Evolutionary conservation across 768 basidiomycete species (phyloP).

Genomic region (Suillus paluster): DNA sequence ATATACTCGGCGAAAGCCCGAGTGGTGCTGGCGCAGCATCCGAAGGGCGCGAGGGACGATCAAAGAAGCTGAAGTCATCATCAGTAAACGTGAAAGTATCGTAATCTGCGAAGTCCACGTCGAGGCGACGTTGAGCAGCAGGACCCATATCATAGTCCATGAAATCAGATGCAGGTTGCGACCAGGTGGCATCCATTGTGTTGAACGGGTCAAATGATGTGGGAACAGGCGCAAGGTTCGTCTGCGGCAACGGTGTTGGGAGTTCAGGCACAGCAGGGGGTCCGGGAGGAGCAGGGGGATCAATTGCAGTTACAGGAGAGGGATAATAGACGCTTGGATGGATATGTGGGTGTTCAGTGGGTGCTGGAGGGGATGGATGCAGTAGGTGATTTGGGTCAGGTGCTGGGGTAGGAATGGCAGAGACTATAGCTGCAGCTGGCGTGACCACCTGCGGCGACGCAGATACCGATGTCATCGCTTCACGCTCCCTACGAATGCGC

Average conservation of each 20-base stretch:
- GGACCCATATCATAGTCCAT: constrained; percentile 42
- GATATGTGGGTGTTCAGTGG: constrained; percentile 17
- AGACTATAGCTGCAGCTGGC: constrained; percentile 9
- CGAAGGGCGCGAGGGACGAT: constrained; percentile 50
- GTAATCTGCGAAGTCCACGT: constrained; percentile 51
- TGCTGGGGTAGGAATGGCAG: constrained; percentile 18
- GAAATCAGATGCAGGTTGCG: constrained; percentile 38
- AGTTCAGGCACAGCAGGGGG: constrained; percentile 18
- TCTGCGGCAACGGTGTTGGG: constrained; percentile 14
- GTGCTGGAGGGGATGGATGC: constrained; percentile 26
- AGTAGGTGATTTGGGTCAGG: constrained; percentile 8
- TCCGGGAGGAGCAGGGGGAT: constrained; percentile 19
- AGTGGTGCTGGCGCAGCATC: constrained; percentile 31
- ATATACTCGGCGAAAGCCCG: constrained; percentile 38
- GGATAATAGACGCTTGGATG: constrained; percentile 51
- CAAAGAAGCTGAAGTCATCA: constrained; percentile 90
- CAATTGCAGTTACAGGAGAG: constrained; percentile 47
- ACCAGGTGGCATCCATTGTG: constrained; percentile 45
- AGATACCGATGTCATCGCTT: constrained; percentile 42
- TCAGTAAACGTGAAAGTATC: constrained; percentile 69
- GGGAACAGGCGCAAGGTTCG: constrained; percentile 20
- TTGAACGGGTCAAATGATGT: constrained; percentile 49
- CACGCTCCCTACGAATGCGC: constrained; percentile 67
- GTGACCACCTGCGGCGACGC: constrained; percentile 27
- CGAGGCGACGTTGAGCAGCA: constrained; percentile 31